These are phyloP conservation scores for Phlyctochytrium bullatum DNA, from an alignment of 192 early-diverging fungal genomes.

Conservation along the genomic window DNA sequence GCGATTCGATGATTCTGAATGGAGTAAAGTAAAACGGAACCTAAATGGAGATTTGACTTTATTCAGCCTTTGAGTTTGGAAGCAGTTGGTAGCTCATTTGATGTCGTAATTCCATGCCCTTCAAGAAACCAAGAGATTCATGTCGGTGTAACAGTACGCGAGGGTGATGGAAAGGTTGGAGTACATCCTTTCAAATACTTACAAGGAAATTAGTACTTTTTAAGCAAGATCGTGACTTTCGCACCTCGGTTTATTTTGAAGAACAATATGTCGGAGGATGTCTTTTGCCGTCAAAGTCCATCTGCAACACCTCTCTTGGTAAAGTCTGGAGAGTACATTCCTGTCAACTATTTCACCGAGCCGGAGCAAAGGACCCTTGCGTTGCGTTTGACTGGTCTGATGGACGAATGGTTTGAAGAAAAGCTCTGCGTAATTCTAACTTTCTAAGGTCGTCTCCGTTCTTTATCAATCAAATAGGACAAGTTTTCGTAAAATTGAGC, in stretches of 20 bases:
- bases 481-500: conserved; percentile 74
- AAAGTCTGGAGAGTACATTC: conserved; percentile 50
- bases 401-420: conserved; percentile 70
- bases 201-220: conserved; percentile 33
- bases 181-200: conserved; percentile 12
- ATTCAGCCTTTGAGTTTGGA: conserved; percentile 86
- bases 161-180: conserved; percentile 78
- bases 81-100: conserved; percentile 83
- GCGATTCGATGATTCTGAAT: conserved; percentile 69
- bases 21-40: conserved; percentile 61
- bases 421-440: neutral
- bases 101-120: conserved; percentile 65
- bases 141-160: conserved; percentile 80
- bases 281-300: conserved; percentile 73
- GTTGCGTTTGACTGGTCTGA: conserved; percentile 62
- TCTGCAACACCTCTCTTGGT: conserved; percentile 48
- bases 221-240: conserved; percentile 87
- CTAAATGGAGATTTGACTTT: too few species aligned
- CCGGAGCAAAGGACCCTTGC: conserved; percentile 62
- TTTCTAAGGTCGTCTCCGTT: conserved; percentile 58
- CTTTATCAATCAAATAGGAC: conserved; percentile 83
- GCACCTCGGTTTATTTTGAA: conserved; percentile 86
- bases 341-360: conserved; percentile 67
- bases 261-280: conserved; percentile 70
- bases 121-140: conserved; percentile 60